A percentile compares a stretch with the other conserved stretches of the same genome.
phyloP scores from a whole-genome alignment of 169 alveolate genomes.

The Cryptosporidium felis region DNA sequence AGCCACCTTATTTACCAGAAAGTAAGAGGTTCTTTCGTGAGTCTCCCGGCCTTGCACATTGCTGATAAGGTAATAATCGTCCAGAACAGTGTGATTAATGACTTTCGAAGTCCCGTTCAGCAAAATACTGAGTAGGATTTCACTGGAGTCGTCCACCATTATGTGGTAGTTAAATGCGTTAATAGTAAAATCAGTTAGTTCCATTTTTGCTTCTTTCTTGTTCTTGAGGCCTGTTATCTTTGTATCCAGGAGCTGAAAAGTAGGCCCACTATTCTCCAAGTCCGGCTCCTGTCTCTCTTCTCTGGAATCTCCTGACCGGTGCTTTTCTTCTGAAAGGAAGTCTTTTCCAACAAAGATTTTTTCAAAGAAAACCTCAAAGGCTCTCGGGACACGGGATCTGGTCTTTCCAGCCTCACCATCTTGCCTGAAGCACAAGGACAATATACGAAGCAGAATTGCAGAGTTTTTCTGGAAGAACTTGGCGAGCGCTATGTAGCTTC shows the following conservation, averaged over 20 bases:
- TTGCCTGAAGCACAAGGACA: neutral
- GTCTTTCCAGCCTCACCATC: neutral
- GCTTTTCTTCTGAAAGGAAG: too few species aligned
- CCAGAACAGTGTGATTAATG: neutral
- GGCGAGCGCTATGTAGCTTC: slow-evolving; percentile 7
- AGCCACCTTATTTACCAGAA: neutral
- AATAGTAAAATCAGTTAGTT: neutral
- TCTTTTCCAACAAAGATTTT: too few species aligned
- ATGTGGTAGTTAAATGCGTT: slow-evolving; percentile 25
- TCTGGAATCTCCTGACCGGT: too few species aligned
- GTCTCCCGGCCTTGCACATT: too few species aligned
- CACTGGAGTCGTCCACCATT: slow-evolving; percentile 1
- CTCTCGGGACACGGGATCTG: neutral
- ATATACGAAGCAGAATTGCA: neutral
- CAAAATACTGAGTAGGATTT: slow-evolving; percentile 6
- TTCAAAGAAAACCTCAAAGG: slow-evolving; percentile 2
- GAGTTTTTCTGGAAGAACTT: slow-evolving; percentile 28
- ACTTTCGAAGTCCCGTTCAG: neutral
- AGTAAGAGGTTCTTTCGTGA: neutral
- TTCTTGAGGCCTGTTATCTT: too few species aligned
- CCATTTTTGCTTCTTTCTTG: neutral
- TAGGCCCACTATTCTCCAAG: too few species aligned
- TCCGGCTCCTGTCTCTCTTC: too few species aligned
- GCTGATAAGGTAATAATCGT: neutral
- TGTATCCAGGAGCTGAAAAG: too few species aligned